Percentiles rank a stretch among this genome's conserved stretches.
Evolutionary conservation across 1,139 yeast species (phyloP).

Genomic region (Blastobotrys illinoisensis): DNA sequence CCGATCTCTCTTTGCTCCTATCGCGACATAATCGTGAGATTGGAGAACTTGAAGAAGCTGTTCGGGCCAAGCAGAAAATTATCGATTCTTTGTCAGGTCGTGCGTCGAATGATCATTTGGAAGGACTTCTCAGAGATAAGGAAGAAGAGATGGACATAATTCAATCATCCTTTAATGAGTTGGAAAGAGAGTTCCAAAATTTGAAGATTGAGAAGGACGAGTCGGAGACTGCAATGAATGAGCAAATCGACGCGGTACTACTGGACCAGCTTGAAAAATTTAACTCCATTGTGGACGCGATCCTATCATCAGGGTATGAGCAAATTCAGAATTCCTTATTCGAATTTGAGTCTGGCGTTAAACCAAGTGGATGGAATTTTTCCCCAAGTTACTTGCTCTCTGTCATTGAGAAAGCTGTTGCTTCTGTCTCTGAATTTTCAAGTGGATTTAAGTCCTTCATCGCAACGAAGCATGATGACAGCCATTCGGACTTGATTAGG

Average conservation of each 20-base stretch:
- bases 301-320: constrained; percentile 62
- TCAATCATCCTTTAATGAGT: constrained; percentile 31
- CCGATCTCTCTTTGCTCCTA: constrained; percentile 57
- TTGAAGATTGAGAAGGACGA: constrained; percentile 38
- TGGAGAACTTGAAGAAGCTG: constrained; percentile 34
- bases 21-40: constrained; percentile 53
- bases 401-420: constrained; percentile 64
- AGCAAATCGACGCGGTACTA: constrained; percentile 53
- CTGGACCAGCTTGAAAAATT: constrained; percentile 48
- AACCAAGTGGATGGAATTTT: constrained; percentile 75
- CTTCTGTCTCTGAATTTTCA: constrained; percentile 75
- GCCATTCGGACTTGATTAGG: constrained; percentile 57
- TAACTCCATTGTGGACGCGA: constrained; percentile 61
- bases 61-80: constrained; percentile 34
- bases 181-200: constrained; percentile 66
- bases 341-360: constrained; percentile 73
- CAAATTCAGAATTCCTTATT: constrained; percentile 69
- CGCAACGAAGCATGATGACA: constrained; percentile 75
- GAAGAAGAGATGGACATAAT: constrained; percentile 78
- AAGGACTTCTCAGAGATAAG: constrained; percentile 53
- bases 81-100: constrained; percentile 23
- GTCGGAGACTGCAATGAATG: constrained; percentile 49
- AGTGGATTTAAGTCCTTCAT: constrained; percentile 69
- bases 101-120: constrained; percentile 34
- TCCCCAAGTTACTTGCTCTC: constrained; percentile 70